Evolutionary conservation across 163 green algal genomes (phyloP), one percentile per base, ranked within the genome.

Genomic region (Scenedesmus sp.): DNA sequence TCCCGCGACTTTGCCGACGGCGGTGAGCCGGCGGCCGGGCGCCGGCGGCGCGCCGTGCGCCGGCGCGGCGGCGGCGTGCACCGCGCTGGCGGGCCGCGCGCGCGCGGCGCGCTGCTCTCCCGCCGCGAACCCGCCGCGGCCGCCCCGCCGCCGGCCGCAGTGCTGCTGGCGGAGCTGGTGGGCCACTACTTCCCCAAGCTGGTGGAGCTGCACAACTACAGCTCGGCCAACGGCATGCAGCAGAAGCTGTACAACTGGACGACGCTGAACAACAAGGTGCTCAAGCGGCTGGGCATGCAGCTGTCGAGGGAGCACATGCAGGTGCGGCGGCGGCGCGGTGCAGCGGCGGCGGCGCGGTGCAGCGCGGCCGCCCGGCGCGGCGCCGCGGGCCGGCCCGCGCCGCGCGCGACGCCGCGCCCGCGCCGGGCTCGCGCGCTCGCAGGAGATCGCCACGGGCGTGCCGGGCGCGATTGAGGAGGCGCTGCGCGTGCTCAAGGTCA

Each of bases 161-260:
- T 99, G 10, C 86, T 97, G 15, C 86, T 95, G 54, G 96, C 96
- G 14, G 95, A 99, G 80, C 76, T 97, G 3, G 81, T 98, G 10
- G 78, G 90, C n/a, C 83, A 97, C 77, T 97, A 92, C 86, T 93
- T 91, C 54, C 94, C 95, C 2, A 93, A 90, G 73, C 71, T 97
- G 14, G 92, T 98, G 58, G 90, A 99, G 71, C 86, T 98, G 51
- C 96, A 99, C 86, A 99, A 99, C 87, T 99, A 98, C 90, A 97
- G 91, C 54, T 80, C 88, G 1, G 92, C 94, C 4, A 95, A 96
- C 83, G 87, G 85, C 28, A 79, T 93, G 13, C 77, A 86, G 29
- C 91, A 97, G 77, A 99, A 98, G 84, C 88, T 97, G 74, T 97
- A 98, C 87, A 99, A 99, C 87, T 99, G 95, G 95, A 89, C 87